phyloP scores from a whole-genome alignment of 2,329 filamentous ascomycete genomes.

The Pseudogymnoascus sp. region DNA sequence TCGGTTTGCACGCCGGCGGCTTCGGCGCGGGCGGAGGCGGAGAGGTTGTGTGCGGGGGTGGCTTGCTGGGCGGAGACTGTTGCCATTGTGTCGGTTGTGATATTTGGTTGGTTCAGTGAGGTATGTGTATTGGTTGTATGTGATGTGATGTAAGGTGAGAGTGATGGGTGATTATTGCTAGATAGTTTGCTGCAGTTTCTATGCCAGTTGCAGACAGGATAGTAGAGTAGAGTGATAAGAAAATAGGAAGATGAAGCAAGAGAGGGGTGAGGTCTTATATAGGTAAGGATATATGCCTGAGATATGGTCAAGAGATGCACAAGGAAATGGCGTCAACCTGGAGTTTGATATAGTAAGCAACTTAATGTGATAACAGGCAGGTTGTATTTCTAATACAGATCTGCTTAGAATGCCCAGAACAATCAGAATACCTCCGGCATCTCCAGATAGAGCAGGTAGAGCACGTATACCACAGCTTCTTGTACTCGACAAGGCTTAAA shows the following conservation, averaged over 20 bases:
- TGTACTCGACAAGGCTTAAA: not conserved
- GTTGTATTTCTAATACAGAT: not conserved
- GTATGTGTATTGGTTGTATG: slow-evolving; percentile 21
- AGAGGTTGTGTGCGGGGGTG: slow-evolving; percentile 35
- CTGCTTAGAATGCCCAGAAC: not conserved
- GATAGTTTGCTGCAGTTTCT: not conserved
- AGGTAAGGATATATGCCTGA: not conserved
- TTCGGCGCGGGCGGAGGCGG: slow-evolving; percentile 22
- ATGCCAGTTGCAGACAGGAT: not conserved
- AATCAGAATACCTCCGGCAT: not conserved
- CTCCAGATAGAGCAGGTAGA: not conserved
- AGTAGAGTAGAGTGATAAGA: not conserved
- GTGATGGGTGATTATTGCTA: not conserved
- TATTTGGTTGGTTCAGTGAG: no score
- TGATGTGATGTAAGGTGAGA: not conserved
- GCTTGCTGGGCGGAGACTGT: slow-evolving; percentile 31
- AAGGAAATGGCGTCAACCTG: not conserved
- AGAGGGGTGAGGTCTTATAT: not conserved
- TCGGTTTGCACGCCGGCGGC: slow-evolving; percentile 13
- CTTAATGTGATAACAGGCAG: not conserved
- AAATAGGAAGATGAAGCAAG: not conserved
- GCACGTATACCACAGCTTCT: not conserved
- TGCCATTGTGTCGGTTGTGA: slow-evolving; percentile 26
- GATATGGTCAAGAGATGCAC: not conserved
- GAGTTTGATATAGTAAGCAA: not conserved